Evolutionary conservation across 768 basidiomycete genomes (phyloP), one percentile per base, ranked within the genome.

Genomic region (Paxillus ammoniavirescens): DNA sequence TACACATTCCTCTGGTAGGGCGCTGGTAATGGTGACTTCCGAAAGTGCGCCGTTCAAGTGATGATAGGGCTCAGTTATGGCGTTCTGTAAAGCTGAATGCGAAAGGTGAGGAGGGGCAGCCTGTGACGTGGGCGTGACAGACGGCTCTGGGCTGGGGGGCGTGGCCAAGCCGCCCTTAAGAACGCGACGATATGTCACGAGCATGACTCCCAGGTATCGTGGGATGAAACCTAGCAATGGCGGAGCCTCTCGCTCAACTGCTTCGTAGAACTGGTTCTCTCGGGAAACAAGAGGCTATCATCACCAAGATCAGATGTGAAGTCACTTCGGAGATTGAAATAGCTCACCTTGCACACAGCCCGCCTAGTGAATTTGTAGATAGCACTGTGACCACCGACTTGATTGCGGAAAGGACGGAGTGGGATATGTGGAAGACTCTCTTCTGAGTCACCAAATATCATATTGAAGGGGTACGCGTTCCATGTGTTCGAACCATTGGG

Each of bases 291-390:
- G 83, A 14, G 96, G 96, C 95, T 98, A 70, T 6, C 14, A 18
- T 15, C 45, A 54, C 44, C 26, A 61, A 59, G 57, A 50, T 60
- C 49, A 68, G 54, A 18, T 18, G 17, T 28, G 4, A 47, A 5
- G 26, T 18, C 33, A 44, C 18, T 13, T 42, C 12, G 13, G 15
- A 5, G 9, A 38, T 31, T 12, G 26, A 17, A 17, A 41, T 41
- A 33, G 70, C 89, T 64, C 62, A 97, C 96, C 86, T 99, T 99
- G 78, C 97, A 99, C 14, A 99, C 94, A 8, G 97, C 96, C 59
- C 94, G 82, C 65, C 93, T 93, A 4, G 95, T 98, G 61, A 99
- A 98, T 66, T 95, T 94, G 73, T 98, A 98, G 63, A 99, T 97
- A 52, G 93, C 89, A 59, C 84, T 92, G 68, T 99, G 97, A 3